These are phyloP conservation scores for Nicotiana tomentosiformis DNA, from an alignment of 257 asterid species.

Conservation along the genomic window DNA sequence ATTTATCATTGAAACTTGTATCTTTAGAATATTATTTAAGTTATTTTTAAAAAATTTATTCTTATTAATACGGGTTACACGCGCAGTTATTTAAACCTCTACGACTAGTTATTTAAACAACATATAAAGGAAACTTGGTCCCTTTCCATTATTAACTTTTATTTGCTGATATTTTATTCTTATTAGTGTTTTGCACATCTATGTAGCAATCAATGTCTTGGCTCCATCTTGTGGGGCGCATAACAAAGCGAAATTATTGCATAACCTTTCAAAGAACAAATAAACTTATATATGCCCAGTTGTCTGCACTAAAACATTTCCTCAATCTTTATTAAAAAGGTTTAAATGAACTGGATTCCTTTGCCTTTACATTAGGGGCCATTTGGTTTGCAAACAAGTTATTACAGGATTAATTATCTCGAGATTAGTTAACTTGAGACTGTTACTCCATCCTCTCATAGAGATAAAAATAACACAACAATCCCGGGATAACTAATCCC, in stretches of 20 bases:
- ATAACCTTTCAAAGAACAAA: neutral
- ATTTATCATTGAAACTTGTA: too few species aligned
- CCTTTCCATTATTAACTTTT: neutral
- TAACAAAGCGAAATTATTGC: neutral
- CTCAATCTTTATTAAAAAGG: neutral
- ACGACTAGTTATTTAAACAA: neutral
- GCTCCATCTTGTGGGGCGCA: neutral
- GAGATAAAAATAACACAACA: too few species aligned
- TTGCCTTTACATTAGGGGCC: neutral
- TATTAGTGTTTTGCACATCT: neutral
- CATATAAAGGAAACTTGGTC: neutral
- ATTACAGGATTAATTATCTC: too few species aligned
- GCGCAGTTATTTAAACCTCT: too few species aligned
- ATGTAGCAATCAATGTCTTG: neutral
- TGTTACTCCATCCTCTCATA: too few species aligned
- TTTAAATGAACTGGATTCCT: neutral
- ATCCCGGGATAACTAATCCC: too few species aligned
- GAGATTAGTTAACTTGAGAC: too few species aligned
- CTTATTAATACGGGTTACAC: too few species aligned
- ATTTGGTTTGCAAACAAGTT: too few species aligned
- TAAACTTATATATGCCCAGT: neutral
- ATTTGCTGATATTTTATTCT: neutral
- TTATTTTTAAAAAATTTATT: too few species aligned
- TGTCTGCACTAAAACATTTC: neutral
- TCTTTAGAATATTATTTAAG: too few species aligned